Base-by-base conservation (phyloP, 768 basidiomycete genomes). In the Trametes villosa region DNA sequence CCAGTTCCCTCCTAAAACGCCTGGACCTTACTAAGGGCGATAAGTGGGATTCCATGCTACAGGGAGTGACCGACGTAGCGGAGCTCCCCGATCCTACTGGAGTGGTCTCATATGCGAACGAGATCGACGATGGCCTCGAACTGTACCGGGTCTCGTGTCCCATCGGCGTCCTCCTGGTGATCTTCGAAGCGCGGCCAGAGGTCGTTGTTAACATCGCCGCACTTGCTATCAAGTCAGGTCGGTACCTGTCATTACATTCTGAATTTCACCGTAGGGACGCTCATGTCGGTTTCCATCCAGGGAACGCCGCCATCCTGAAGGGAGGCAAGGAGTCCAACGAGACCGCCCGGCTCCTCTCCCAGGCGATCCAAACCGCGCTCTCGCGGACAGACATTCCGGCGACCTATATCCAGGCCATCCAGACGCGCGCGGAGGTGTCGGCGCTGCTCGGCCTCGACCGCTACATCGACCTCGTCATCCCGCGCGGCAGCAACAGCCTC, bases 131-230 rank as follows among this genome's bases (percentile, higher is more conserved):
- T 57, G 83, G 78, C 0, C 80, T 98, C 22, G 92, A 97, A 65
- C 82, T 99, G 3, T 94, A 96, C 75, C 87, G 94, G 30, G 91
- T 98, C 1, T 92, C 96, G 0, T 98, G 96, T 70, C 96, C 97
- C 0, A 96, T 99, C 63, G 97, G 97, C 22, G 95, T 97, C 1
- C 79, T 99, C 13, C 81, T 99, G 51, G 93, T 98, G 63, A 96
- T 99, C 62, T 99, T 99, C 67, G 97, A 98, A 74, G 92, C 96
- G 3, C 83, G 96, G 29, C 97, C 97, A 1, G 97, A 99, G 72
- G 96, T 99, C 13, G 94, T 98, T 26, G 92, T 98, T 40, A 98
- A 98, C 72, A 98, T 99, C 64, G 93, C 97, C 6, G 85, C 95
- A 0, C 78, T 98, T 69, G 96, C 97, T 1, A 92, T 99, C 71